phyloP scores from a whole-genome alignment of 148 eudicot genomes.

The Cornus controversa region DNA sequence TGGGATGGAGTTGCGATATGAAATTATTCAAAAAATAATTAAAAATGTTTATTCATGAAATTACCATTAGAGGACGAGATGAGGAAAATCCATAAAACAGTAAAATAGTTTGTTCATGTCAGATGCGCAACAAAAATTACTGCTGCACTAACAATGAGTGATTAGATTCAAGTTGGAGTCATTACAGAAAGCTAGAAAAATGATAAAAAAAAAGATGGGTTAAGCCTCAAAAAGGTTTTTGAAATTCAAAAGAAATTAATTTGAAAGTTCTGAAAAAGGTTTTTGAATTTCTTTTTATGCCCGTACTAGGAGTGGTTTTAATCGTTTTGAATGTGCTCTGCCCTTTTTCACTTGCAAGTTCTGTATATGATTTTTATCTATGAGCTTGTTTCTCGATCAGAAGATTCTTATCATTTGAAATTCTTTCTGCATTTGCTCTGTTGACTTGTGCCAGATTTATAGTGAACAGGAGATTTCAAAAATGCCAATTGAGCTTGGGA shows the following conservation, averaged over 20 bases:
- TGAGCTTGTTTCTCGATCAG: neutral
- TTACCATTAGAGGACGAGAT: neutral
- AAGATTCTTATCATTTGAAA: neutral
- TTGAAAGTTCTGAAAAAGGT: neutral
- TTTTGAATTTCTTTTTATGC: neutral
- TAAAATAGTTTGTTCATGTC: neutral
- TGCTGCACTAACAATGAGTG: neutral
- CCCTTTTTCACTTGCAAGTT: neutral
- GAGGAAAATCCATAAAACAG: neutral
- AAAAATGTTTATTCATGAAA: neutral
- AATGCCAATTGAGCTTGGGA: slow-evolving; percentile 93
- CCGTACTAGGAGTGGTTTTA: too few relatives aligned
- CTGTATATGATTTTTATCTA: neutral
- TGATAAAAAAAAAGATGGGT: too few relatives aligned
- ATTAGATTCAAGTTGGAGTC: too few relatives aligned
- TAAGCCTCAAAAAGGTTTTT: neutral
- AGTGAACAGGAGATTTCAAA: slow-evolving; percentile 77
- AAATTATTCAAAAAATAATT: too few relatives aligned
- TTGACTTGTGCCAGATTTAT: slow-evolving; percentile 51
- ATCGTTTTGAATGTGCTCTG: neutral
- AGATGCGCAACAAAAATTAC: neutral
- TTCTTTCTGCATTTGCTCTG: neutral
- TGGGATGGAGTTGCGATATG: too few relatives aligned
- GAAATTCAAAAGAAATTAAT: too few relatives aligned
- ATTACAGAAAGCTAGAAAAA: too few relatives aligned